phyloP scores from a whole-genome alignment of 169 alveolate species.

The Perkinsus marinus region DNA sequence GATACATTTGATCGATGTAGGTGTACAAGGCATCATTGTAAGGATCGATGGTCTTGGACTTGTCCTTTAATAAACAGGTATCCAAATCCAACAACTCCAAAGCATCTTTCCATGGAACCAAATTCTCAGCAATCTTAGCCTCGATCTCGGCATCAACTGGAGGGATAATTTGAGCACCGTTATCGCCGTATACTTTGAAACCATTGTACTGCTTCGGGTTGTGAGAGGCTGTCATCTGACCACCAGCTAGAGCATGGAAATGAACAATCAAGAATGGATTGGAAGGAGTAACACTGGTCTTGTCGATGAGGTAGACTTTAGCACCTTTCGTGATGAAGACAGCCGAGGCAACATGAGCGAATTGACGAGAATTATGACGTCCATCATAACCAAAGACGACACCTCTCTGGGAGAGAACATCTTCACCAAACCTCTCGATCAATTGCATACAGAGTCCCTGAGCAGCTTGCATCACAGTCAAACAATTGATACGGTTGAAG shows the following conservation, averaged over 20 bases:
- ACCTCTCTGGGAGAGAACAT: constrained; percentile 36
- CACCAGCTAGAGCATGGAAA: constrained; percentile 38
- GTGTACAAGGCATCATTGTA: constrained; percentile 21
- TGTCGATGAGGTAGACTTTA: constrained; percentile 33
- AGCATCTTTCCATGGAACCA: constrained; percentile 30
- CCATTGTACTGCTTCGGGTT: constrained; percentile 49
- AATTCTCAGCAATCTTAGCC: constrained; percentile 25
- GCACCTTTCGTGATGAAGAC: constrained; percentile 40
- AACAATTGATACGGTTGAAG: constrained; percentile 41
- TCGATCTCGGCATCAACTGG: constrained; percentile 34
- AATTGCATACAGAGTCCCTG: constrained; percentile 46
- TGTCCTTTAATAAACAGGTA: constrained; percentile 27
- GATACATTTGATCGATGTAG: too few species aligned
- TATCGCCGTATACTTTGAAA: constrained; percentile 37
- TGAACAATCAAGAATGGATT: constrained; percentile 39
- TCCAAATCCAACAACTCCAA: constrained; percentile 23
- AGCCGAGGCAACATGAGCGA: constrained; percentile 48
- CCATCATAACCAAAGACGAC: constrained; percentile 51
- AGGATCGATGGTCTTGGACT: constrained; percentile 31
- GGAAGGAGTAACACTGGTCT: constrained; percentile 42
- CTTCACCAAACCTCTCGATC: constrained; percentile 26
- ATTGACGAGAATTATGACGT: constrained; percentile 46
- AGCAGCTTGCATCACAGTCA: constrained; percentile 45
- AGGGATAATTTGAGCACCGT: constrained; percentile 48
- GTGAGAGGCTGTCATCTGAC: constrained; percentile 54